phyloP scores from a whole-genome alignment of 2,329 filamentous ascomycete species.

The Colletotrichum tropicicola region DNA sequence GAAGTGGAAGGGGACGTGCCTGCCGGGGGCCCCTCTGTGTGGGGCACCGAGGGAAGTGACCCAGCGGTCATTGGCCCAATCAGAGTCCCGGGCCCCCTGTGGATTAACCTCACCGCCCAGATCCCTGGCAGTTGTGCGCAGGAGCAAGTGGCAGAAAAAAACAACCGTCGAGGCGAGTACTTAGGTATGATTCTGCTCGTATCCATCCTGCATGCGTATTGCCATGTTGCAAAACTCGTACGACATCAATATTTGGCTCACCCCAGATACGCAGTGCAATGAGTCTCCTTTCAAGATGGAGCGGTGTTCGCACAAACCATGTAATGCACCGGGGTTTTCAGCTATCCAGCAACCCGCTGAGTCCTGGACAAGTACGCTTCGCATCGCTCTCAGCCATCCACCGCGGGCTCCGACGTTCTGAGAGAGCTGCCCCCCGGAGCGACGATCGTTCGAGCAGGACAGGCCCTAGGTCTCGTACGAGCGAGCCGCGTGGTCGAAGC shows the following conservation, averaged over 20 bases:
- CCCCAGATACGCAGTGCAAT: slow-evolving; percentile 27
- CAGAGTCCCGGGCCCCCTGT: neutral
- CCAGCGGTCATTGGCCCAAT: neutral
- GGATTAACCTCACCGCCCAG: slow-evolving; percentile 13
- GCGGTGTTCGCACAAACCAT: slow-evolving; percentile 10
- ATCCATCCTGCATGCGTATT: neutral
- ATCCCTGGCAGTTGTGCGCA: slow-evolving; percentile 8
- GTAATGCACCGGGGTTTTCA: neutral
- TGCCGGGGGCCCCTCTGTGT: neutral
- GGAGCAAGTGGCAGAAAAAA: slow-evolving; percentile 30
- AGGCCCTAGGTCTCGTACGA: slow-evolving; percentile 32
- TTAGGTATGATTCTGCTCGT: neutral
- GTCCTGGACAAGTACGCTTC: slow-evolving; percentile 9
- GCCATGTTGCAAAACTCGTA: neutral
- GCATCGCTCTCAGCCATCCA: slow-evolving; percentile 72
- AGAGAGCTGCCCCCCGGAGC: slow-evolving; percentile 37
- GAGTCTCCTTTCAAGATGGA: slow-evolving; percentile 27
- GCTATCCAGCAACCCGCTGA: neutral
- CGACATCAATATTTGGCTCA: neutral
- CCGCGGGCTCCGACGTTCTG: slow-evolving; percentile 66
- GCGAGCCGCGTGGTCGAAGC: neutral
- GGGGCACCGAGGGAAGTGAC: neutral
- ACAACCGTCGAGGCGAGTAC: neutral
- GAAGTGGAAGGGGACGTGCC: neutral
- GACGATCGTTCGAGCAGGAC: neutral